phyloP scores from a whole-genome alignment of 2,329 filamentous ascomycete species.

The Cryphonectria naterciae region DNA sequence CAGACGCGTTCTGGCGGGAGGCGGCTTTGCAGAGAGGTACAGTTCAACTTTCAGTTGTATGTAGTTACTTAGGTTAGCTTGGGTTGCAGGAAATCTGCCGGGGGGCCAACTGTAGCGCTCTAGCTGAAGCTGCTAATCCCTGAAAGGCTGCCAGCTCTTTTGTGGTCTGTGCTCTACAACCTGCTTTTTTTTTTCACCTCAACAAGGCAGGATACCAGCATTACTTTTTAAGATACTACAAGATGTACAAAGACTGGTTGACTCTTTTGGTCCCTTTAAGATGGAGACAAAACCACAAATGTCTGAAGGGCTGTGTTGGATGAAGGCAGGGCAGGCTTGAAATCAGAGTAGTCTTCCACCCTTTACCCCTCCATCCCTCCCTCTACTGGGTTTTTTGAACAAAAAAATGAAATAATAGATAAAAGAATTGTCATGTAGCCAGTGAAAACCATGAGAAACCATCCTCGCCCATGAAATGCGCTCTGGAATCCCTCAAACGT shows the following conservation, averaged over 20 bases:
- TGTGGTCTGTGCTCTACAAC: not conserved
- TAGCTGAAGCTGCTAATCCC: slow-evolving; percentile 3
- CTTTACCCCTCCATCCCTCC: not conserved
- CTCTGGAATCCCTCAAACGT: slow-evolving; percentile 32
- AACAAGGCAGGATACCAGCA: slow-evolving; percentile 2
- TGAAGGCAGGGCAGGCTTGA: not conserved
- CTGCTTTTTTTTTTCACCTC: not conserved
- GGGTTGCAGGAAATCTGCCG: slow-evolving; percentile 35
- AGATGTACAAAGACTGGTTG: not conserved
- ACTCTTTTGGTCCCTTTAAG: not conserved
- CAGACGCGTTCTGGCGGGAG: slow-evolving; percentile 19
- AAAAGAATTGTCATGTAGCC: slow-evolving; percentile 31
- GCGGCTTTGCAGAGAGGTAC: slow-evolving; percentile 3
- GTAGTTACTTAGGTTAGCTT: not conserved
- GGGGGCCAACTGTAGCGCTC: slow-evolving; percentile 3
- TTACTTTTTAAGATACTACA: not conserved
- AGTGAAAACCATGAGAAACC: slow-evolving; percentile 37
- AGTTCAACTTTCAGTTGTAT: slow-evolving; percentile 2
- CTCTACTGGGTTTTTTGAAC: not conserved
- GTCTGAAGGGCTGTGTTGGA: too few relatives aligned
- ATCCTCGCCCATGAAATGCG: slow-evolving; percentile 31
- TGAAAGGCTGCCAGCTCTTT: not conserved
- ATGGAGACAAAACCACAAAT: too few relatives aligned
- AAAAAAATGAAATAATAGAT: too few relatives aligned
- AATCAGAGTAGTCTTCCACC: not conserved